Evolutionary conservation across 306 rosid species (phyloP), one percentile per base, ranked within the genome.

Genomic region (Prunus padus): DNA sequence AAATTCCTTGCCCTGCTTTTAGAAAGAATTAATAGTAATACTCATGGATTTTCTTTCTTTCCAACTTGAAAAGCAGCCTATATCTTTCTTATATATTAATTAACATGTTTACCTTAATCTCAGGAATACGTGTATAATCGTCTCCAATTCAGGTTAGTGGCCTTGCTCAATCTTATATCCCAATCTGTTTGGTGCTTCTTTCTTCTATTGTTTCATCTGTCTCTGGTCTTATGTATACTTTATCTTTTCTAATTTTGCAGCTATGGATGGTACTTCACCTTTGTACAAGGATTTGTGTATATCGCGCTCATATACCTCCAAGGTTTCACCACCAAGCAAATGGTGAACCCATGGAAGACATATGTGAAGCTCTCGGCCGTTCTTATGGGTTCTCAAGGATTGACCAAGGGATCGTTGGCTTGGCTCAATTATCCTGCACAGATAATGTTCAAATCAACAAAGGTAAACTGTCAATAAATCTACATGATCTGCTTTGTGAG

Each of bases 391-490:
- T 89, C 93, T 40, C 93, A 89, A 71, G 93, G 93, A 60, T 82
- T 89, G 77, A 89, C 93, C 14, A 86, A 84, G 66, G 90, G 93
- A 4, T 86, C 90, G 23, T 75, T 89, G 80, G 89, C 93, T 51
- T 89, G 87, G 79, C 86, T 89, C 49, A 86, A 89, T 40, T 86
- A 88, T 65, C 92, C 90, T 10, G 93, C 93, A 4, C 93, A 89
- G 77, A 89, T 89, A 67, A 89, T 89, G 93, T 89, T 89, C 83
- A 82, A 89, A 83, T 89, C 90, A 64, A 86, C 90, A 20, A 88
- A 84, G 86, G 92, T 77, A 72, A 76, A 23, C 13, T 42, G 25
- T 25, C n/a, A 14, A 2, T 61, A 61, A 61, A 59, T 22, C 28
- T 61, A 61, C 66, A 28, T 6, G 4, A 28, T 54, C 45, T 18